These are phyloP conservation scores for Hansfordia pulvinata DNA, from an alignment of 2,329 filamentous ascomycete genomes.

Conservation along the genomic window DNA sequence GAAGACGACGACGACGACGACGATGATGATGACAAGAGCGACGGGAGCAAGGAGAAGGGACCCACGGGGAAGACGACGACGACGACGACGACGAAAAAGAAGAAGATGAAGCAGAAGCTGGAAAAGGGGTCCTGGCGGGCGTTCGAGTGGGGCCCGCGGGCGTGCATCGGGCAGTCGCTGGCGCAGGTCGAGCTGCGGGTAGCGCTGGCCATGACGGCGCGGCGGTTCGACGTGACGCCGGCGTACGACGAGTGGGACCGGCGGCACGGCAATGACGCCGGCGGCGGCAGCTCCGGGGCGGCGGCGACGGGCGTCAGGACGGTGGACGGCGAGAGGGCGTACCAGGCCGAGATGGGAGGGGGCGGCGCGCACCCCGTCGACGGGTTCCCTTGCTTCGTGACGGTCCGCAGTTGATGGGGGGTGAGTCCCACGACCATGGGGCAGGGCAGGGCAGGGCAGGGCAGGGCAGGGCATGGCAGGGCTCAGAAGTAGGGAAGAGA, in stretches of 20 bases:
- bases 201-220: conserved; percentile 8
- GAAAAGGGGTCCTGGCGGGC: conserved; percentile 9
- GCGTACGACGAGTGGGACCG: conserved; percentile 16
- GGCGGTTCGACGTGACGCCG: conserved; percentile 11
- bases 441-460: no score
- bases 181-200: conserved; percentile 14
- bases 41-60: no score
- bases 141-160: conserved; percentile 15
- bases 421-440: no score
- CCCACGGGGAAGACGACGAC: no score
- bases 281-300: no score
- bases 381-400: conserved; percentile 5
- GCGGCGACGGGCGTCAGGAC: conserved; percentile 4
- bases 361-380: conserved; percentile 6
- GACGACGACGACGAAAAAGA: conserved; percentile 7
- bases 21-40: no score
- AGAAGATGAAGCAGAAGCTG: conserved; percentile 4
- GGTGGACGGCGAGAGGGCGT: conserved; percentile 9
- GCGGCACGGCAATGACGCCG: no score
- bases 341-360: conserved; percentile 10
- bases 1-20: neutral
- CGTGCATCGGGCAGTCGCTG: conserved; percentile 17
- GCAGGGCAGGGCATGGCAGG: no score
- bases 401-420: no score
- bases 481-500: no score